Evolutionary conservation across 176 grass and related monocot genomes (phyloP).

Genomic region (Aegilops sharonensis): DNA sequence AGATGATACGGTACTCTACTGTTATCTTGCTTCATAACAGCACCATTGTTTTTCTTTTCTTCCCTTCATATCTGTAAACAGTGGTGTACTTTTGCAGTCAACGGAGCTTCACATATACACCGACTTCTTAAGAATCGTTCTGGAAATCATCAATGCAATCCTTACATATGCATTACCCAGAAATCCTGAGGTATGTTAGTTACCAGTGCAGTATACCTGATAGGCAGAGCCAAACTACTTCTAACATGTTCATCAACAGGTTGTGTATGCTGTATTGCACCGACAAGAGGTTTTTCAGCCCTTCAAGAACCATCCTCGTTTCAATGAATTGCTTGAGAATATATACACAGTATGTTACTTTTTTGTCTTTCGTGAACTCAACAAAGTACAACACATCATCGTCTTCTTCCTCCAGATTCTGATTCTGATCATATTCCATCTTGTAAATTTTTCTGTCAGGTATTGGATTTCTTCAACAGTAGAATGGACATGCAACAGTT

Average conservation of each 20-base stretch:
- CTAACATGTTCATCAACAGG: slow-evolving; percentile 51
- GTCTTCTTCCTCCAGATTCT: slow-evolving; percentile 28
- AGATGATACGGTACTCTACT: slow-evolving; percentile 81
- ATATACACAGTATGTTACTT: slow-evolving; percentile 81
- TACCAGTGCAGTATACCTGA: slow-evolving; percentile 21
- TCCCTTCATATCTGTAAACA: slow-evolving; percentile 32
- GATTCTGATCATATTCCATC: slow-evolving; percentile 25
- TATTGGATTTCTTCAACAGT: too few species aligned
- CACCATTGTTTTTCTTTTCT: slow-evolving; percentile 15
- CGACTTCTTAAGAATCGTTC: slow-evolving; percentile 94
- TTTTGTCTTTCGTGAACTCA: background rate
- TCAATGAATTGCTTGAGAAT: slow-evolving; percentile 98
- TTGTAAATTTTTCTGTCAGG: background rate
- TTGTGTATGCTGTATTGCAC: slow-evolving; percentile 98
- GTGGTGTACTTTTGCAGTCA: slow-evolving; percentile 64
- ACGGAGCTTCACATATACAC: slow-evolving; percentile 98
- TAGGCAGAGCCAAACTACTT: slow-evolving; percentile 21
- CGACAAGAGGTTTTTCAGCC: slow-evolving; percentile 96
- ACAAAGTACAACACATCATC: slow-evolving; percentile 11
- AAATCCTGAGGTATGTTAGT: slow-evolving; percentile 78
- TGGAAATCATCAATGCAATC: slow-evolving; percentile 98
- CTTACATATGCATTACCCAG: slow-evolving; percentile 96
- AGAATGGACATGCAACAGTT: too few species aligned
- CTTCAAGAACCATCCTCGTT: slow-evolving; percentile 96
- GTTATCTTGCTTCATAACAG: slow-evolving; percentile 6